Base-by-base conservation (phyloP, 2,329 filamentous ascomycete species). In the Colletotrichum cereale region DNA sequence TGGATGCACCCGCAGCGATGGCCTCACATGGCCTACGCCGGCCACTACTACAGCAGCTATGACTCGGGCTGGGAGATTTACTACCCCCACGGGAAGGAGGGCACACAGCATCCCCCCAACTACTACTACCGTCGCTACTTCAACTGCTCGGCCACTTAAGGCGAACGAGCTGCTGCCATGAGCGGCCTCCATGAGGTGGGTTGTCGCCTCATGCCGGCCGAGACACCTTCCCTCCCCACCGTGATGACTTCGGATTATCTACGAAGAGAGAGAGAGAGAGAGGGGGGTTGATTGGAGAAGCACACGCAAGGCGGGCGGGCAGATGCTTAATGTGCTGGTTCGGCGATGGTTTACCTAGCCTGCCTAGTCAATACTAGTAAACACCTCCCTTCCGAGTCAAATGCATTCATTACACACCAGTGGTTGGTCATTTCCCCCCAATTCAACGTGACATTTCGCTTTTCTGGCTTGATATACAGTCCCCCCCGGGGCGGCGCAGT, bases 71-170 rank as follows among this genome's bases (percentile, higher is more conserved):
- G 66, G 66, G 66, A 71, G 42, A 48, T 71, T 2, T 73, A 70
- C 40, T 73, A 69, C 24, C 65, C 66, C 12, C 21, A 21, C 12
- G n/a, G 34, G 24, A 52, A 53, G 2, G 42, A 42, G n/a, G 65
- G 58, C 31, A 50, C 48, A 14, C 5, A 29, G 29, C 42, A 31
- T 21, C 57, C 42, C 21, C 42, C 58, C 24, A 62, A 14, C 31
- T 72, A 60, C 8, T 64, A 69, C 42, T 72, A 62, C 38, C 60
- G 52, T 31, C 69, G 69, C 36, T 63, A 62, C 38, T 72, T 69
- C 47, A 48, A 72, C 61, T 72, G 69, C 56, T 70, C 66, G 29
- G 34, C 14, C 24, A 10, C 55, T 40, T 38, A 53, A 53, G 48
- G 47, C 31, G 10, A 24, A 24, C 34, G 36, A 31, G 38, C 2